Percentiles rank a stretch among this genome's conserved stretches.
Conservation (phyloP, 345 rosid genomes). For the Lepidium didymum region DNA sequence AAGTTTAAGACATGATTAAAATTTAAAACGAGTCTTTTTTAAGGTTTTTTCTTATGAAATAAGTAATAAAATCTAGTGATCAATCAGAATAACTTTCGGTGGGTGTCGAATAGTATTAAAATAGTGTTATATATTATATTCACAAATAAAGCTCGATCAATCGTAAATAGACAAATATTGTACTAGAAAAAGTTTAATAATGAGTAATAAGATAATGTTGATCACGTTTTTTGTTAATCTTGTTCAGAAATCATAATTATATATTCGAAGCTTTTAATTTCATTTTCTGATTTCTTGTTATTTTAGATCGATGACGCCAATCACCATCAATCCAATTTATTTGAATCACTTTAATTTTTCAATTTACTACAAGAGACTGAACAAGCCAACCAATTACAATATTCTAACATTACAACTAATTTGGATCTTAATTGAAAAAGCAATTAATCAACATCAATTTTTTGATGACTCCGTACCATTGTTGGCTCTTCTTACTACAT, state of each 20-base stretch:
- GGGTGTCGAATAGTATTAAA: not conserved
- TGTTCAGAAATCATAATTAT: conserved; percentile 10
- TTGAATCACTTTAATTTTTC: not conserved
- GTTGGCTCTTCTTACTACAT: conserved; percentile 23
- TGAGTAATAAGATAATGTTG: conserved; percentile 11
- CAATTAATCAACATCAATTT: conserved; percentile 6
- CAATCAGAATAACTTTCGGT: conserved; percentile 19
- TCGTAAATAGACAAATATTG: conserved; percentile 22
- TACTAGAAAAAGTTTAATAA: conserved; percentile 9
- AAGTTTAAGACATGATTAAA: not conserved
- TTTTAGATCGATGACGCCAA: conserved; percentile 10
- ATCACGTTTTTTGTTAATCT: not conserved
- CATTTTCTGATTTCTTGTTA: not conserved
- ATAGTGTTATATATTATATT: not conserved
- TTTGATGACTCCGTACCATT: not conserved
- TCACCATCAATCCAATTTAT: not conserved
- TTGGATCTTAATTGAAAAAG: not conserved
- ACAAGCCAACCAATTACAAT: not conserved
- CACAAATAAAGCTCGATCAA: conserved; percentile 8
- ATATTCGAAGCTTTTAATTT: not conserved
- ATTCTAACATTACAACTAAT: not conserved
- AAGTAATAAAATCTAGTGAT: not conserved
- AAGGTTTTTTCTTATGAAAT: not conserved
- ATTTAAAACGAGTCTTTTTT: conserved; percentile 4
- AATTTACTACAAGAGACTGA: not conserved